Evolutionary conservation across 2,329 filamentous ascomycete species (phyloP), one percentile per base, ranked within the genome.

Genomic region (Penicillium paneum): DNA sequence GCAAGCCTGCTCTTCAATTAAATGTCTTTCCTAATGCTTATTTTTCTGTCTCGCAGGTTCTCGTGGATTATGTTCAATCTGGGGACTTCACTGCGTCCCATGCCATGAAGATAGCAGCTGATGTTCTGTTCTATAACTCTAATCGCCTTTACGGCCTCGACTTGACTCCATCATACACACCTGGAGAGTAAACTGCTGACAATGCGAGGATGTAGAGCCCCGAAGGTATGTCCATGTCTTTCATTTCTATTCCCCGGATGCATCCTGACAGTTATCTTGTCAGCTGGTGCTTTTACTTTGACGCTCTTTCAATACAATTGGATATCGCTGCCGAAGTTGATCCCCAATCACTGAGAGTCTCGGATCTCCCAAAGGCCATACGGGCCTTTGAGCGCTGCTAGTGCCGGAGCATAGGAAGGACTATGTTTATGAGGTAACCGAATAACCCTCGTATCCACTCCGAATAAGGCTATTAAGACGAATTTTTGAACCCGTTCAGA

Each of bases 91-190:
- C 78, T 1, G 75, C 82, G 58, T 62, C 74, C 7, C 83, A 90
- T 64, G 89, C 88, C 0, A 81, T 85, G 8, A 72, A 81, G 26
- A 78, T 89, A 3, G 85, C 84, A 0, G 81, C 83, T 45, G 83
- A 87, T 52, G 81, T 94, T 0, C 74, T 94, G 8, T 94, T 92
- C 74, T 79, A 83, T 58, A 95, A 91, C 61, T 83, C 90, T 0
- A 93, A 92, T 65, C 74, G 77, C n/a, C 74, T 94, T 0, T 95
- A 94, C 66, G 76, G 81, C 12, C 79, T 95, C 1, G 72, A 78
- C 0, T 72, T 75, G 49, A 70, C 67, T 45, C 57, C 66, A 6
- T 59, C 61, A 8, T 69, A 59, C 35, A 46, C 64, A n/a, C 42
- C 54, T 24, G 19, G 0, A 7, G 42, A 44, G 19, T 44, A 44